A percentile compares a stretch with the other conserved stretches of the same genome.
These are phyloP conservation scores for Citrullus mucosospermus DNA, from an alignment of 306 rosid genomes.

Conservation along the genomic window DNA sequence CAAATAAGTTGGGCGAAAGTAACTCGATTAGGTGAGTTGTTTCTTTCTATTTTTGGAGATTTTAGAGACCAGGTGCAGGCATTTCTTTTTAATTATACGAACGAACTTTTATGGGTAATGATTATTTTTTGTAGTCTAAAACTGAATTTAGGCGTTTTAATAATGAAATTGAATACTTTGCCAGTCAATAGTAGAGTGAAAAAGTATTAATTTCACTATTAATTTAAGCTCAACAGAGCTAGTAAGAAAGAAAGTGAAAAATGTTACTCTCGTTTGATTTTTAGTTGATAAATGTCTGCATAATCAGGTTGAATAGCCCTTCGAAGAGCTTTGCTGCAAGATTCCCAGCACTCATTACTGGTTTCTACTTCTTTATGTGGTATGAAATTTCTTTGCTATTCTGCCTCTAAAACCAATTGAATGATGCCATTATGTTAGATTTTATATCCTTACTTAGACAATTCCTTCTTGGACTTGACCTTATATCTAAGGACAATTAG, in stretches of 20 bases:
- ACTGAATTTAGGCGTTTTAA: neutral
- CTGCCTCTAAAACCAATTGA: neutral
- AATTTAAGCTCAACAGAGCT: neutral
- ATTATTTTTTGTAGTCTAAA: neutral
- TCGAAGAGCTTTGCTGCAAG: constrained; percentile 37
- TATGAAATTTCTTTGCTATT: constrained; percentile 7
- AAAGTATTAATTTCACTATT: neutral
- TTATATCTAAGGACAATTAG: neutral
- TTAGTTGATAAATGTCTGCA: neutral
- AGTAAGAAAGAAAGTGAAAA: neutral
- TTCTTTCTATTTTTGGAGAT: neutral
- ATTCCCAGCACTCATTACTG: constrained; percentile 64
- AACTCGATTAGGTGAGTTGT: neutral
- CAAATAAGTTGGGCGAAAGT: neutral
- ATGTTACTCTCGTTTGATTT: neutral
- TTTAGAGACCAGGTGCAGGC: neutral
- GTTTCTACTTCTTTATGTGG: constrained; percentile 94
- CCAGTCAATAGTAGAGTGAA: neutral
- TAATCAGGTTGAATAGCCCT: constrained; percentile 24
- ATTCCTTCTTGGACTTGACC: neutral
- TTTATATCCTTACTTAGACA: neutral
- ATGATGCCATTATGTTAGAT: neutral
- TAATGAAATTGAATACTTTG: neutral
- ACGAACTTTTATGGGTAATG: neutral
- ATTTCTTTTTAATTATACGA: neutral